A percentile compares a stretch with the other conserved stretches of the same genome.
These are phyloP conservation scores for Phytophthora agathidicida DNA, from an alignment of 352 stramenopile species.

Conservation along the genomic window DNA sequence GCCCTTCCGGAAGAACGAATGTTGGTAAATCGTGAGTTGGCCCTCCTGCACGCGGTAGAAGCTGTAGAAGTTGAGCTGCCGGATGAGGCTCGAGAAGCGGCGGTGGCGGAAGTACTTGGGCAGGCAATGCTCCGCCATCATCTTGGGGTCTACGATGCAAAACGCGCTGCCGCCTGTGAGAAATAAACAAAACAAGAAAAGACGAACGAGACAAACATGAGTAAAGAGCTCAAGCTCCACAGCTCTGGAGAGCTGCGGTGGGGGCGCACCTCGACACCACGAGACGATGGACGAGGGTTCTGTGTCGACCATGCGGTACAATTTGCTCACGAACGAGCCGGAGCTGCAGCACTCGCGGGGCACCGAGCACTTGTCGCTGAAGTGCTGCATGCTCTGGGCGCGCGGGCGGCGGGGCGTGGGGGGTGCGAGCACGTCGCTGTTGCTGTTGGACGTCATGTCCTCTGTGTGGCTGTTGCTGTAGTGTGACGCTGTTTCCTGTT, in stretches of 20 bases:
- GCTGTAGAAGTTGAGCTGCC: slow-evolving; percentile 93
- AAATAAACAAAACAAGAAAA: slow-evolving; percentile 3
- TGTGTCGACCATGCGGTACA: slow-evolving; percentile 87
- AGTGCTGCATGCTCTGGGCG: slow-evolving; percentile 62
- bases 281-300: slow-evolving; percentile 83
- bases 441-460: slow-evolving; percentile 14
- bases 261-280: slow-evolving; percentile 76
- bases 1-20: slow-evolving; percentile 86
- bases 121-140: slow-evolving; percentile 88
- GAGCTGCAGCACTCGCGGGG: slow-evolving; percentile 62
- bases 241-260: background rate
- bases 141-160: slow-evolving; percentile 90
- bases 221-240: background rate
- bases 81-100: slow-evolving; percentile 89
- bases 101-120: slow-evolving; percentile 92
- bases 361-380: slow-evolving; percentile 33
- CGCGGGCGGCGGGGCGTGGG: slow-evolving; percentile 39
- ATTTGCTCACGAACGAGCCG: slow-evolving; percentile 86
- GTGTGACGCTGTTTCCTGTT: slow-evolving; percentile 8
- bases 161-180: slow-evolving; percentile 84
- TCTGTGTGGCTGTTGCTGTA: slow-evolving; percentile 35
- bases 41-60: slow-evolving; percentile 91
- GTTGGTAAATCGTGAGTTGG: slow-evolving; percentile 87
- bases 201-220: background rate
- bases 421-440: background rate